Conservation (phyloP, 2,329 filamentous ascomycete genomes). For the Fusarium sp. region DNA sequence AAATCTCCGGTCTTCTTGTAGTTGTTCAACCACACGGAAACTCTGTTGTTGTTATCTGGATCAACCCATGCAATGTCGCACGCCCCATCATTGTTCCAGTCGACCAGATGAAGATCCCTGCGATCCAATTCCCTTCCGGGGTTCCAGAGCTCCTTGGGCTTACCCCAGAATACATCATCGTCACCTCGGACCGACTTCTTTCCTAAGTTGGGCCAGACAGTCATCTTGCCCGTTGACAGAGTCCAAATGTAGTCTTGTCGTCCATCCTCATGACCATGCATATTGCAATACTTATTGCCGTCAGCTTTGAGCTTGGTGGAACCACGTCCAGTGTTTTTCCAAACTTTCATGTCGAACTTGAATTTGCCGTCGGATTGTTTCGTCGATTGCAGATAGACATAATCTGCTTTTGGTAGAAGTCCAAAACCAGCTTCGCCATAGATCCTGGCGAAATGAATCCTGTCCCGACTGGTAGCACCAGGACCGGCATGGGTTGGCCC, state of each 20-base stretch:
- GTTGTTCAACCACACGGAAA: conserved; percentile 23
- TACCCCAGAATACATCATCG: background rate
- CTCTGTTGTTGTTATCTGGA: conserved; percentile 10
- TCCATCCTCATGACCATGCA: conserved; percentile 23
- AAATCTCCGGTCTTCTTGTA: background rate
- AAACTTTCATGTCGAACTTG: conserved; percentile 19
- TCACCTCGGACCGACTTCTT: background rate
- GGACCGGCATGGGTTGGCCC: conserved; percentile 37
- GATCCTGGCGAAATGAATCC: conserved; percentile 32
- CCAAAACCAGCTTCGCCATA: conserved; percentile 20
- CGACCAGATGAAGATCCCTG: conserved; percentile 16
- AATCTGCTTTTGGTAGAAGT: conserved; percentile 16
- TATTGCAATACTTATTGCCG: conserved; percentile 42
- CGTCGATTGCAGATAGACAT: conserved; percentile 25
- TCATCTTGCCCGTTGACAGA: conserved; percentile 11
- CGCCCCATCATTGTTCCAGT: conserved; percentile 21
- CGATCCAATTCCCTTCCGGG: conserved; percentile 2
- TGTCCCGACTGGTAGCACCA: background rate
- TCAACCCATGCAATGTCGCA: conserved; percentile 20
- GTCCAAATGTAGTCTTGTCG: conserved; percentile 43
- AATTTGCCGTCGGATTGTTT: conserved; percentile 1
- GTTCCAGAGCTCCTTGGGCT: background rate
- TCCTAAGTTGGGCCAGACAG: conserved; percentile 7
- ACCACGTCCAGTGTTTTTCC: conserved; percentile 20
- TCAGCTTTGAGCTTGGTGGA: conserved; percentile 21